A percentile compares a stretch with the other conserved stretches of the same genome.
These are phyloP conservation scores for Pisolithus sp. DNA, from an alignment of 768 basidiomycete genomes.

Conservation along the genomic window DNA sequence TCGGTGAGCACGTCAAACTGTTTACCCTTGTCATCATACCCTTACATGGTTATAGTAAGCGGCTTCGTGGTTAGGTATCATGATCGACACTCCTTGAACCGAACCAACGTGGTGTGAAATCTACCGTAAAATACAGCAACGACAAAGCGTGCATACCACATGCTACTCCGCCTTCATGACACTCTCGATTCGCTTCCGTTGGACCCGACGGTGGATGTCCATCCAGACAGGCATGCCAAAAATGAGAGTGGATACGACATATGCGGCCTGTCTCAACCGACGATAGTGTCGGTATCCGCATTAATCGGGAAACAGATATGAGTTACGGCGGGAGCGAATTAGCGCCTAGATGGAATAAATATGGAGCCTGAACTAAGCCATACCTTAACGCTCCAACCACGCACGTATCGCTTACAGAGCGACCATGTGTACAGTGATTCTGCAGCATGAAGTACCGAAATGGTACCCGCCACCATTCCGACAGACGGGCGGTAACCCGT, in stretches of 20 bases:
- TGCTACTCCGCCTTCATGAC: conserved; percentile 65
- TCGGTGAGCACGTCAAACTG: no score
- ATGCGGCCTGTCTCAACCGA: conserved; percentile 36
- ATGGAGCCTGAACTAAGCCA: not conserved
- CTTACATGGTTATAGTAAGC: no score
- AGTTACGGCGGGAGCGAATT: no score
- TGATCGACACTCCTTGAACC: no score
- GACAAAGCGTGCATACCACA: no score
- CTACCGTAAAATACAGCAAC: no score
- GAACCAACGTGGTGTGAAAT: no score
- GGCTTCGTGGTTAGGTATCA: no score
- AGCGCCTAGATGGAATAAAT: no score
- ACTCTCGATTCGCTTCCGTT: conserved; percentile 66
- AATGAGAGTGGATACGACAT: conserved; percentile 44
- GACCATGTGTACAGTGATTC: conserved; percentile 25
- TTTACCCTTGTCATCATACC: no score
- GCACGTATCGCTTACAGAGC: conserved; percentile 26
- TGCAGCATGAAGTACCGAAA: conserved; percentile 9
- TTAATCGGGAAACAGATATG: no score
- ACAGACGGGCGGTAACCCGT: conserved; percentile 16
- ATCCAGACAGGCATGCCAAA: conserved; percentile 51
- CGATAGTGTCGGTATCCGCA: no score
- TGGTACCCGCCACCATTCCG: conserved; percentile 4
- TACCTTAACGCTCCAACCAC: conserved; percentile 14
- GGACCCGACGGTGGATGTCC: conserved; percentile 52